phyloP scores from a whole-genome alignment of 1,284 basidiomycete genomes.

The Volvariella volvacea region DNA sequence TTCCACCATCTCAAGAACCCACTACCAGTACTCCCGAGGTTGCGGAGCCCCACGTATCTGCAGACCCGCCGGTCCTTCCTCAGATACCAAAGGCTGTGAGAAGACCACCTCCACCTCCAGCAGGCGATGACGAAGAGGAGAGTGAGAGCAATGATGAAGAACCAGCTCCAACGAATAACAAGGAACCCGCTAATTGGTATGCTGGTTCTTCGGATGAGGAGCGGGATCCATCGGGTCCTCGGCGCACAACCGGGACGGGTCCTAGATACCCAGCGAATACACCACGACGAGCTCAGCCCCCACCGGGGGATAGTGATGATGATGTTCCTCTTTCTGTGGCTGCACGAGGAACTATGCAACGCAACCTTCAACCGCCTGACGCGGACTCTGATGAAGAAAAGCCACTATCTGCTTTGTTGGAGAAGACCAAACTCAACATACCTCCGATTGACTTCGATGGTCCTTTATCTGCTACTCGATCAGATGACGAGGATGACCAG shows the following conservation, averaged over 20 bases:
- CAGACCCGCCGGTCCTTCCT: constrained; percentile 51
- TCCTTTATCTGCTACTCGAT: constrained; percentile 15
- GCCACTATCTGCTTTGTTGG: constrained; percentile 56
- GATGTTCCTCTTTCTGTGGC: constrained; percentile 68
- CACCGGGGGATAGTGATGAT: constrained; percentile 42
- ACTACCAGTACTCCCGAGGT: constrained; percentile 4
- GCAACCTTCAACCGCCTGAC: constrained; percentile 18
- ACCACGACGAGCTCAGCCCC: constrained; percentile 10
- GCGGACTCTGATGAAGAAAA: constrained; percentile 66
- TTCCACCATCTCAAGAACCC: constrained; percentile 7
- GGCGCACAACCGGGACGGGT: constrained; percentile 50
- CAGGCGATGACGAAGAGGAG: constrained; percentile 45
- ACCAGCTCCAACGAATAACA: constrained; percentile 16
- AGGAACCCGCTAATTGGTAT: constrained; percentile 41
- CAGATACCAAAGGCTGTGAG: constrained; percentile 39
- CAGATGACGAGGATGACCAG: constrained; percentile 56
- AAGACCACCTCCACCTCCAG: constrained; percentile 34
- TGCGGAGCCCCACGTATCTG: constrained; percentile 27
- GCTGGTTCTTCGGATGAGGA: constrained; percentile 61
- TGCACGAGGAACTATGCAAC: constrained; percentile 41
- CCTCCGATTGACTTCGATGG: constrained; percentile 38
- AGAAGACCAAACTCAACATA: constrained; percentile 43
- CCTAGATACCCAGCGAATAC: constrained; percentile 36
- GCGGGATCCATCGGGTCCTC: constrained; percentile 23
- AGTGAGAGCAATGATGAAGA: constrained; percentile 43